These are phyloP conservation scores for Mycena sp. DNA, from an alignment of 1,284 basidiomycete genomes.

Conservation along the genomic window DNA sequence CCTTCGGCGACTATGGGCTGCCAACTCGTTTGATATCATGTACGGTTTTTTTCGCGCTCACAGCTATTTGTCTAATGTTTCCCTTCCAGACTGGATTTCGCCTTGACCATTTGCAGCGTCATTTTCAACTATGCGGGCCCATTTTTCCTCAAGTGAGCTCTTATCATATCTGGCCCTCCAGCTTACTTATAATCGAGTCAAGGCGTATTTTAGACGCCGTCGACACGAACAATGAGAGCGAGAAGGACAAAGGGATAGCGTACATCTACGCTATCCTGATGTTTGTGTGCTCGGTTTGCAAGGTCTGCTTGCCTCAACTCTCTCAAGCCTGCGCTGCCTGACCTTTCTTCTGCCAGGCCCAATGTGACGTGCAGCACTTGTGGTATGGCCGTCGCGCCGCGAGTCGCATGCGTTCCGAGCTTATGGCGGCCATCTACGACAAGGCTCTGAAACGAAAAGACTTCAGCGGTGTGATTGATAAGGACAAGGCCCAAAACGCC, in stretches of 20 bases:
- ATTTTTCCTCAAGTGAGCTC: constrained; percentile 72
- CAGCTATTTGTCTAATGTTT: not conserved
- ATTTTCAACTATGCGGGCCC: constrained; percentile 76
- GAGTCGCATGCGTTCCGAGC: constrained; percentile 75
- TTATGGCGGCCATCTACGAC: constrained; percentile 89
- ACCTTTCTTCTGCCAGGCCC: constrained; percentile 3
- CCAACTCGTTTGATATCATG: constrained; percentile 81
- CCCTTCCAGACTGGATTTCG: constrained; percentile 56
- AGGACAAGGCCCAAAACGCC: constrained; percentile 51
- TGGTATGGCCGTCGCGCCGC: constrained; percentile 75
- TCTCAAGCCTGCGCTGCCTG: not conserved
- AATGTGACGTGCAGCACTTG: constrained; percentile 29
- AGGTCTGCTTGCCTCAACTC: constrained; percentile 6
- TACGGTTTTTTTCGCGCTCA: constrained; percentile 28
- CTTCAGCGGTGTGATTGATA: constrained; percentile 79
- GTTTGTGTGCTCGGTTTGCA: constrained; percentile 21
- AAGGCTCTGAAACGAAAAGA: constrained; percentile 90
- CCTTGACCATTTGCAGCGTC: constrained; percentile 70
- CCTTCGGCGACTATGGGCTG: constrained; percentile 59
- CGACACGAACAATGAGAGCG: constrained; percentile 31
- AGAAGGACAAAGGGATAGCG: constrained; percentile 19
- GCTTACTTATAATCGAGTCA: not conserved
- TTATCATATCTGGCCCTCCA: not conserved
- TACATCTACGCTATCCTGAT: constrained; percentile 30
- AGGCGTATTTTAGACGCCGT: constrained; percentile 61